These are phyloP conservation scores for Alternaria postmessia DNA, from an alignment of 2,329 filamentous ascomycete genomes.

Conservation along the genomic window DNA sequence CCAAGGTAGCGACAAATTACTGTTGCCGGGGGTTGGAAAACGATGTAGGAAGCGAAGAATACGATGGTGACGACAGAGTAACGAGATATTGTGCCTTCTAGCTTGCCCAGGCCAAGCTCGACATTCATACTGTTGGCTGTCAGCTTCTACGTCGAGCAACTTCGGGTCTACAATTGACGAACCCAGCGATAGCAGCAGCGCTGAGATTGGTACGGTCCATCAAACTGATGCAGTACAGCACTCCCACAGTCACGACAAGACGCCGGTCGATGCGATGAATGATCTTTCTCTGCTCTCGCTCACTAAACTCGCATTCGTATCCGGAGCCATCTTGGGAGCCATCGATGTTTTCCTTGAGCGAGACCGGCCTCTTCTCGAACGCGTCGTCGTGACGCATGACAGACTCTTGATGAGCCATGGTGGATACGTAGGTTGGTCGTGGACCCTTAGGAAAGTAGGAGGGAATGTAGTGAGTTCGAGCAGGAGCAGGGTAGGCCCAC, in stretches of 20 bases:
- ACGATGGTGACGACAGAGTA: slow-evolving; percentile 68
- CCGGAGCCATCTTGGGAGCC: slow-evolving; percentile 28
- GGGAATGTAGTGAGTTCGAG: slow-evolving; percentile 8
- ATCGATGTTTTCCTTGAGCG: slow-evolving; percentile 36
- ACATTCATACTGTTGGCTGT: slow-evolving; percentile 49
- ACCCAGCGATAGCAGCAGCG: slow-evolving; percentile 76
- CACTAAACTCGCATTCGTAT: slow-evolving; percentile 59
- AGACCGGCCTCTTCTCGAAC: slow-evolving; percentile 32
- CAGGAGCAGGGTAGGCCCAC: neutral
- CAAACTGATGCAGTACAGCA: slow-evolving; percentile 77
- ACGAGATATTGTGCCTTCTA: slow-evolving; percentile 39
- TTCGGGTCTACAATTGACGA: slow-evolving; percentile 22
- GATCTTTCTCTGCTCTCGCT: slow-evolving; percentile 71
- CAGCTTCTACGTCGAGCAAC: slow-evolving; percentile 22
- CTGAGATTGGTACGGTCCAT: slow-evolving; percentile 83
- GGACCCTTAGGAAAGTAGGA: neutral
- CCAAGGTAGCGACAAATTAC: slow-evolving; percentile 53
- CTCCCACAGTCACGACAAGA: slow-evolving; percentile 57
- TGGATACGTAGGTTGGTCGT: slow-evolving; percentile 1
- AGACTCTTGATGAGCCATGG: slow-evolving; percentile 13
- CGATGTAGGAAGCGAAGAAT: slow-evolving; percentile 55
- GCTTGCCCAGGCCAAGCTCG: slow-evolving; percentile 44
- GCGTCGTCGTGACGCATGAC: slow-evolving; percentile 33
- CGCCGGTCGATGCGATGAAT: slow-evolving; percentile 72
- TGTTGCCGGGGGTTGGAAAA: slow-evolving; percentile 54